Base-by-base conservation (phyloP, 1,139 yeast genomes). In the Torulaspora pretoriensis region DNA sequence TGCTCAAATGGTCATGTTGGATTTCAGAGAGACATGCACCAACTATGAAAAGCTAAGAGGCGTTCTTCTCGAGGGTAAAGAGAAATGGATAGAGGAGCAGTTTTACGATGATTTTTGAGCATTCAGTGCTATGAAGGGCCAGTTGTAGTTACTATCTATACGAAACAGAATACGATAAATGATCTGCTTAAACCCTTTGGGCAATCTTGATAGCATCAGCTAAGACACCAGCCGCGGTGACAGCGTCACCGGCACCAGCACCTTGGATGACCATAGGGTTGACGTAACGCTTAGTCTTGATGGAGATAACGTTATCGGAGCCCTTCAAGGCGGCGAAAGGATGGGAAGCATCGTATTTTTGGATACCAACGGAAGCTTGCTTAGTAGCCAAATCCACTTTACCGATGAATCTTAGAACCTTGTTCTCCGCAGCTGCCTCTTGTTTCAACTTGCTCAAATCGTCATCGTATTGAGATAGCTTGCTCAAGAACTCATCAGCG, bases 201-300 rank as follows among this genome's bases (percentile, higher is more conserved):
- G 95, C 95, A 56, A 87, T 81, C 73, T 86, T 90, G 64, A 94
- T 78, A 27, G 87, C 81, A 66, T 92, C 98, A 42, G 95, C 96
- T 59, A 92, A 76, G 40, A 94, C 97, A 68, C 98, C 98, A 67
- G 94, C 95, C 50, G 99, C 98, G 45, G 99, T 92, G 44, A 92
- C 97, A 34, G 83, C 97, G 49, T 96, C 96, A 69, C 98, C 98
- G 28, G 98, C 98, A 68, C 96, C 98, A 34, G 98, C 98, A 68
- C 99, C 98, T 74, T 92, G 98, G 56, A 92, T 77, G 54, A 92
- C 84, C 67, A 92, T 76, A 47, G 98, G 98, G 68, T 87, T 88
- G 38, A 85, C 78, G 69, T 92, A 92, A 71, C 98, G 85, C 59
- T 85, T 81, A 28, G 97, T 83, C 66, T 82, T 84, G 70, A 92